These are phyloP conservation scores for Beauveria asiatica DNA, from an alignment of 2,329 filamentous ascomycete genomes.

Conservation along the genomic window DNA sequence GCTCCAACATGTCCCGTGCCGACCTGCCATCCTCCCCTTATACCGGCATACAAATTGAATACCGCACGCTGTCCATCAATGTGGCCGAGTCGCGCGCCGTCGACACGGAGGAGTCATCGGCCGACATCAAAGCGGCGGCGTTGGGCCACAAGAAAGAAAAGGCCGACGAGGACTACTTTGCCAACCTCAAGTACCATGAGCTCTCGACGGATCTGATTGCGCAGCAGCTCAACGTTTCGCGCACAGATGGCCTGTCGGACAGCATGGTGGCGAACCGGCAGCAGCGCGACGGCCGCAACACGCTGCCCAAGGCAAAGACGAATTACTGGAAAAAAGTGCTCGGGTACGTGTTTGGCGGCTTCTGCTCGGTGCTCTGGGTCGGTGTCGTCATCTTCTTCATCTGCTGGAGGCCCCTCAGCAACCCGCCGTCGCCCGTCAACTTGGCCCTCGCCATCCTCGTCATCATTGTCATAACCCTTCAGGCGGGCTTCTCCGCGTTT, in stretches of 20 bases:
- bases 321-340: constrained; percentile 35
- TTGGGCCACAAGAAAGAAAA: constrained; percentile 16
- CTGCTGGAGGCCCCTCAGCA: constrained; percentile 38
- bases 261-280: constrained; percentile 25
- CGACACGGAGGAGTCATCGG: constrained; percentile 15
- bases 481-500: constrained; percentile 37
- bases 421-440: constrained; percentile 34
- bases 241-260: constrained; percentile 26
- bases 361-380: constrained; percentile 38
- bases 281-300: constrained; percentile 33
- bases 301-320: constrained; percentile 31
- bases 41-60: constrained; percentile 30
- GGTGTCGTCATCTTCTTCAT: constrained; percentile 40
- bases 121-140: constrained; percentile 16
- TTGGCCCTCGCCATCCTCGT: constrained; percentile 37
- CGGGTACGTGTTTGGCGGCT: constrained; percentile 37
- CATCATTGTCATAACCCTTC: constrained; percentile 37
- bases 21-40: constrained; percentile 25
- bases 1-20: constrained; percentile 16
- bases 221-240: constrained; percentile 31
- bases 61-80: constrained; percentile 33
- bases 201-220: constrained; percentile 26
- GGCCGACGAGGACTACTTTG: constrained; percentile 35
- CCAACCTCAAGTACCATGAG: constrained; percentile 30
- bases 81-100: constrained; percentile 28